Percentiles rank a stretch among this genome's conserved stretches.
Evolutionary conservation across 1,284 basidiomycete species (phyloP).

Genomic region (Leccinum insolens): DNA sequence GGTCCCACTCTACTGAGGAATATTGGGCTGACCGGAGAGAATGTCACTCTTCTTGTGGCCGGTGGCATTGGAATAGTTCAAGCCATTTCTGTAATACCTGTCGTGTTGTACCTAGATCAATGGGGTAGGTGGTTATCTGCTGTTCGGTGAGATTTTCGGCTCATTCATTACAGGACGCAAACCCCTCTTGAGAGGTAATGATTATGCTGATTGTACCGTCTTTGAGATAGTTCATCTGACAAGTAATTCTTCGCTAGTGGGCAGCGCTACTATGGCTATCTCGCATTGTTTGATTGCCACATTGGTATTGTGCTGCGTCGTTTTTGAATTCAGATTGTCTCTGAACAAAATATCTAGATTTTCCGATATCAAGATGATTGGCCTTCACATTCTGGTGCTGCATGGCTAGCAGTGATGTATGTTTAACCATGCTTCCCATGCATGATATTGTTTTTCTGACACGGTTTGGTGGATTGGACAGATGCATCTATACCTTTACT

Average conservation of each 20-base stretch:
- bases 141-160: not conserved
- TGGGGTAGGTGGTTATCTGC: slow-evolving; percentile 51
- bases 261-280: slow-evolving; percentile 70
- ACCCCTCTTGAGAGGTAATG: slow-evolving; percentile 57
- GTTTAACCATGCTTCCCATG: slow-evolving; percentile 24
- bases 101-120: slow-evolving; percentile 71
- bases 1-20: slow-evolving; percentile 70
- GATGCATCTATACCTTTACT: slow-evolving; percentile 78
- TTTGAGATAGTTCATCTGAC: slow-evolving; percentile 4
- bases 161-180: slow-evolving; percentile 51
- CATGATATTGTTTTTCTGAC: slow-evolving; percentile 5
- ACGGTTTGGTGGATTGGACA: slow-evolving; percentile 29
- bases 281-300: slow-evolving; percentile 76
- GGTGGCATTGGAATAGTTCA: slow-evolving; percentile 83
- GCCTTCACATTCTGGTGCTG: slow-evolving; percentile 55
- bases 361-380: slow-evolving; percentile 54
- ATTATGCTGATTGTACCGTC: not conserved
- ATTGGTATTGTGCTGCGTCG: slow-evolving; percentile 44
- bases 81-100: slow-evolving; percentile 74
- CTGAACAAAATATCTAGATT: slow-evolving; percentile 41
- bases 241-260: slow-evolving; percentile 40
- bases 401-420: slow-evolving; percentile 69
- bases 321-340: not conserved
- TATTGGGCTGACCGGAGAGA: slow-evolving; percentile 59
- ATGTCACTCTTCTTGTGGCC: slow-evolving; percentile 63